Base-by-base conservation (phyloP, 2,329 filamentous ascomycete species). In the Aspergillus tanneri region DNA sequence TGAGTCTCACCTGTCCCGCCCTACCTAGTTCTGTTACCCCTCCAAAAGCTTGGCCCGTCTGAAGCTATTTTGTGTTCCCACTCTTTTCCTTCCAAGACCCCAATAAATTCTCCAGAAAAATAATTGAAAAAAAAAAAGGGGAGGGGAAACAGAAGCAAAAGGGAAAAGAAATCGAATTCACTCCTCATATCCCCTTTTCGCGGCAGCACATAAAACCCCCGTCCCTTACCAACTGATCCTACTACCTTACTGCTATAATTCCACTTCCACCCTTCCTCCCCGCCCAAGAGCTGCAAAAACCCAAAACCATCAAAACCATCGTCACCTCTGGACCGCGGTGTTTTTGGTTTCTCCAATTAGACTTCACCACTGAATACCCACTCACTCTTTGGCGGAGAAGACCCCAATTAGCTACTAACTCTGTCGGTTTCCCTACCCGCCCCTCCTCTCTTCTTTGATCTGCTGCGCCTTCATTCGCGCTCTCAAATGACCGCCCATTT, bases 401-500 rank as follows among this genome's bases (percentile, higher is more conserved):
- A 34, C 14, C 41, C 44, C 49, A 44, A 47, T 47, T 35, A 36
- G 30, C 32, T 28, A n/a, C n/a, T n/a, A n/a, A n/a, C 32, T 30
- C 38, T 45, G 56, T 55, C 56, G 56, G 48, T 57, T 57, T 54
- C 54, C 43, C 56, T 57, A 53, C 56, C 54, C 54, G 52, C 56
- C 52, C 52, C 56, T 56, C 51, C 46, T 57, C 47, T 43, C 43
- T 45, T 49, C 51, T 44, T 28, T 38, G 19, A 39, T 47, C 35
- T 38, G 42, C 48, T 49, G 18, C 35, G 43, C 37, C 34, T 34
- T 34, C 18, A 12, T 25, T 22, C 28, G 5, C 34, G n/a, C 42
- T 42, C 72, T 49, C 41, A 24, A 43, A 41, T 46, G 19, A 46
- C 35, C 43, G 18, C 36, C 39, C 38, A 27, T 36, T 27, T 48